Conservation (phyloP, 768 basidiomycete genomes). For the Hortiboletus campestris region DNA sequence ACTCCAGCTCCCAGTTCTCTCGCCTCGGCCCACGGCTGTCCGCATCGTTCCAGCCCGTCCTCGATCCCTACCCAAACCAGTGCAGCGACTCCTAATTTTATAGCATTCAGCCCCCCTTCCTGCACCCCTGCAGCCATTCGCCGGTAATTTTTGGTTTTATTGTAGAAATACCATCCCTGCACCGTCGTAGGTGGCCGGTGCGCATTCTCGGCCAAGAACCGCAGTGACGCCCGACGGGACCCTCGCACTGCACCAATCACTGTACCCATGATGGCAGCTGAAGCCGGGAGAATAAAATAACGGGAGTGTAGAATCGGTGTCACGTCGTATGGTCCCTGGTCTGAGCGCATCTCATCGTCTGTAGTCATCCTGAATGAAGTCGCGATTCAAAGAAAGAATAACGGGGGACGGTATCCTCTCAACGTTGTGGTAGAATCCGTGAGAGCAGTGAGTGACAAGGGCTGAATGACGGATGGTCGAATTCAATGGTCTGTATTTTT, state of each 20-base stretch:
- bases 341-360: conserved; percentile 3
- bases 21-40: conserved; percentile 37
- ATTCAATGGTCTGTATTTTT: not conserved
- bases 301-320: conserved; percentile 41
- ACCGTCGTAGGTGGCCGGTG: conserved; percentile 83
- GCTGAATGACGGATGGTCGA: not conserved
- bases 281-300: conserved; percentile 58
- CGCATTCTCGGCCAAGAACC: conserved; percentile 90
- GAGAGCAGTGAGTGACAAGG: not conserved
- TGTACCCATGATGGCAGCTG: conserved; percentile 60
- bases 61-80: conserved; percentile 50
- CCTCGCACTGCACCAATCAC: conserved; percentile 73
- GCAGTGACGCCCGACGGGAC: conserved; percentile 65
- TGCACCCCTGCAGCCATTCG: conserved; percentile 72
- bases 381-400: not conserved
- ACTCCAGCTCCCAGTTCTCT: conserved; percentile 63
- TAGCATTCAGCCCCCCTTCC: conserved; percentile 58
- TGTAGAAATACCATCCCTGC: conserved; percentile 94
- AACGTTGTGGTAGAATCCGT: not conserved
- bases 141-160: conserved; percentile 93
- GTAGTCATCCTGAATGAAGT: conserved; percentile 17
- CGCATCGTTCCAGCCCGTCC: conserved; percentile 40
- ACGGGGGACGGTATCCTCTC: not conserved
- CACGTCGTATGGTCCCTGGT: conserved; percentile 24
- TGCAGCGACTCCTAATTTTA: conserved; percentile 47